phyloP scores from a whole-genome alignment of 306 rosid genomes.

The Cyamopsis tetragonoloba region DNA sequence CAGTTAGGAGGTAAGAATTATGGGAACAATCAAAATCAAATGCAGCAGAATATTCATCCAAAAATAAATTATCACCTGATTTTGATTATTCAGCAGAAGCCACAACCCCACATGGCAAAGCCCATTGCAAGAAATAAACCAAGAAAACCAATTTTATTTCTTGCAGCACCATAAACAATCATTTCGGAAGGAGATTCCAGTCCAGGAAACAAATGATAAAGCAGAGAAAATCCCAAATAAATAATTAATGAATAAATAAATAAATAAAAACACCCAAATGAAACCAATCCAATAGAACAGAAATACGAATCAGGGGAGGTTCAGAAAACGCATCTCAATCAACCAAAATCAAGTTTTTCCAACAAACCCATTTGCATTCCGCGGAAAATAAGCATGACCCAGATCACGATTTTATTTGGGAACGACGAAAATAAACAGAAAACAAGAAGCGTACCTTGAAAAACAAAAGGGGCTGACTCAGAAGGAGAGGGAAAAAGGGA shows the following conservation, averaged over 20 bases:
- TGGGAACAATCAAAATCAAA: constrained; percentile 12
- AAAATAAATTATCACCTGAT: constrained; percentile 3
- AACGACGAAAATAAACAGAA: constrained; percentile 18
- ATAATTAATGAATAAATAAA: not conserved
- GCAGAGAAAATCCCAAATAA: not conserved
- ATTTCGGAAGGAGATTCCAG: constrained; percentile 12
- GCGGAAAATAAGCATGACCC: constrained; percentile 32
- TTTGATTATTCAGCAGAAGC: constrained; percentile 18
- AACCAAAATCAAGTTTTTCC: constrained; percentile 35
- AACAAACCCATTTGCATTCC: constrained; percentile 32
- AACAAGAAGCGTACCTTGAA: constrained; percentile 24
- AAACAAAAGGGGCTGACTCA: constrained; percentile 18
- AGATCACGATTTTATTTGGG: not conserved
- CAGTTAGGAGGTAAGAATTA: not conserved
- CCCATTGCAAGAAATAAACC: constrained; percentile 16
- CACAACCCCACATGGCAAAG: constrained; percentile 17
- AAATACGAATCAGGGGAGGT: constrained; percentile 20
- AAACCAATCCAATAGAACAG: constrained; percentile 29
- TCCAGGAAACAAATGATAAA: not conserved
- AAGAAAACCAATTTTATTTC: constrained; percentile 24
- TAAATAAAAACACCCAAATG: constrained; percentile 13
- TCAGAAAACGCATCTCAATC: constrained; percentile 23
- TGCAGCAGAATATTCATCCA: constrained; percentile 18
- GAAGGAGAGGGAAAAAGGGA: constrained; percentile 14
- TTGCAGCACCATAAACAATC: constrained; percentile 6